Percentiles rank a stretch among this genome's conserved stretches.
Evolutionary conservation across 306 rosid genomes (phyloP).

Genomic region (Cyamopsis tetragonoloba): DNA sequence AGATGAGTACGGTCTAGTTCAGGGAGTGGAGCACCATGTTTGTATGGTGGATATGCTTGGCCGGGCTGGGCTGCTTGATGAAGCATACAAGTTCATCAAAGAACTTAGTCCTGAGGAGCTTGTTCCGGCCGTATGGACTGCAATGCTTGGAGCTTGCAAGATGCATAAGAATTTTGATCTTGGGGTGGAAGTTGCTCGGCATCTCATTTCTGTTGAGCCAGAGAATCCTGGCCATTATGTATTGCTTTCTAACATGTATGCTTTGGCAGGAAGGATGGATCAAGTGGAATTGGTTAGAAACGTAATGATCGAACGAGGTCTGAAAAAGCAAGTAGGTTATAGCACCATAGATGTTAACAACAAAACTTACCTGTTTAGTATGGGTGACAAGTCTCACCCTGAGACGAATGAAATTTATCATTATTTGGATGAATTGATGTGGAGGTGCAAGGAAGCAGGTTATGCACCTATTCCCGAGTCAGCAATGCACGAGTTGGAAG

Average conservation of each 20-base stretch:
- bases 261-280: conserved; percentile 74
- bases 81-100: conserved; percentile 56
- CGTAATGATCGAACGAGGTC: conserved; percentile 56
- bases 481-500: conserved; percentile 88
- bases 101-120: conserved; percentile 38
- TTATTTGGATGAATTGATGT: conserved; percentile 62
- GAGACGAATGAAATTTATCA: conserved; percentile 49
- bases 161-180: conserved; percentile 76
- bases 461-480: conserved; percentile 48
- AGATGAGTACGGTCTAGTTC: conserved; percentile 55
- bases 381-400: conserved; percentile 72
- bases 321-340: conserved; percentile 78
- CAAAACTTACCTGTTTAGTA: conserved; percentile 54
- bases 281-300: conserved; percentile 66
- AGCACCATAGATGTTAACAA: conserved; percentile 64
- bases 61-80: conserved; percentile 72
- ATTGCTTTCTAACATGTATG: conserved; percentile 79
- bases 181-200: conserved; percentile 72
- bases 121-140: conserved; percentile 69
- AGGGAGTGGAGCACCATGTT: conserved; percentile 81
- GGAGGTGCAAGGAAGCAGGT: conserved; percentile 69
- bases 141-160: conserved; percentile 90
- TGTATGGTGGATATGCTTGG: conserved; percentile 93
- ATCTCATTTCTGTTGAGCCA: conserved; percentile 67
- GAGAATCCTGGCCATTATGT: conserved; percentile 91